Evolutionary conservation across 345 rosid genomes (phyloP), one percentile per base, ranked within the genome.

Genomic region (Moricandia moricandioides): DNA sequence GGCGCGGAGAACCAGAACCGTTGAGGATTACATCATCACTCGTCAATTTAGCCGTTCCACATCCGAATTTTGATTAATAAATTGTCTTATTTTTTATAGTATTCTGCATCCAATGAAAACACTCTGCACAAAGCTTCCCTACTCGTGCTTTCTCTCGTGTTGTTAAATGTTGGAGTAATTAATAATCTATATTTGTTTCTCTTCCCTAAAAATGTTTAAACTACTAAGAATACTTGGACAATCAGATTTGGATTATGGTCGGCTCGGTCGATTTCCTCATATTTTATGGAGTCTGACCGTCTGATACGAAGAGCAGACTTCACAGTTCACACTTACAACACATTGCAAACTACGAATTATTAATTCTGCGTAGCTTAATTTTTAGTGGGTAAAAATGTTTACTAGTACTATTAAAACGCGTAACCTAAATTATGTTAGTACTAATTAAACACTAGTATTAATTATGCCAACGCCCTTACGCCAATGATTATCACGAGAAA

Each of bases 1-100:
- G 57, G 73, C 81, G 81, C 81, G 81, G 81, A 35, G 81, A 78
- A 72, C 81, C 69, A 66, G 77, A 78, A 78, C 81, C 77, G 81
- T 72, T 47, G 63, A 65, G 62, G 62, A 51, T 78, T 65, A 57
- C 67, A 57, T 71, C 76, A 77, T 56, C 30, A 57, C 62, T 76
- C 60, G 60, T 76, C 6, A 30, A 4, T 56, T 54, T 77, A 71
- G 72, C 67, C 67, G 62, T 57, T 70, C 62, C 62, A 43, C 62
- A 16, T 4, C 33, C 3, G 8, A 49, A 11, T 9, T 34, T 29
- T 6, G 5, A 1, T 40, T 70, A n/a, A 3, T 11, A 24, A 8
- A 4, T 24, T 39, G 47, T 47, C 52, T 47, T 49, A 2, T 49
- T 14, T 43, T 54, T 26, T 4, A 24, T 9, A 33, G 24, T 26